Conservation (phyloP, 2,329 filamentous ascomycete genomes). For the Fusarium sp. region DNA sequence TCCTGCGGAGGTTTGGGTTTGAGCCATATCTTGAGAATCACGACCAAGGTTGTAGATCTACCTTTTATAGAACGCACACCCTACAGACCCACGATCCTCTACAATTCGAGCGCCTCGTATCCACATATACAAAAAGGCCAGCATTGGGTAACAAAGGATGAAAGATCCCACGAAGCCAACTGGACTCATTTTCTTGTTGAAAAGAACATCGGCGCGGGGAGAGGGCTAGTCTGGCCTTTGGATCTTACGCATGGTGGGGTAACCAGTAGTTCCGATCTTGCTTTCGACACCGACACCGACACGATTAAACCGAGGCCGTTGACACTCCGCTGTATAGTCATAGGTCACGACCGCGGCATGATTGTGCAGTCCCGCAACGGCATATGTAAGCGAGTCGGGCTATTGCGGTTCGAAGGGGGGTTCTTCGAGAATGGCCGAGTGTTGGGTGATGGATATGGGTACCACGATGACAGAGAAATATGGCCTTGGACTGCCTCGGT, state of each 20-base stretch:
- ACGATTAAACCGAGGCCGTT: no score
- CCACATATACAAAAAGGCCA: not conserved
- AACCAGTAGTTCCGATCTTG: accelerated
- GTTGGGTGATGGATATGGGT: accelerated
- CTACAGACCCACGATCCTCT: not conserved
- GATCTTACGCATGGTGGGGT: not conserved
- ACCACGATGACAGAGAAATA: not conserved
- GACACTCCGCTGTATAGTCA: not conserved
- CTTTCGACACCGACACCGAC: not conserved
- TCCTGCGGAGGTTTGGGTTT: accelerated
- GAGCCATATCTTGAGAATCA: not conserved
- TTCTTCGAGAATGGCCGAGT: not conserved
- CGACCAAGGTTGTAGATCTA: not conserved
- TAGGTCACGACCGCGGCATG: accelerated
- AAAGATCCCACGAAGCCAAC: accelerated
- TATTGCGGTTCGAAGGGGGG: not conserved
- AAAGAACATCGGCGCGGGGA: not conserved
- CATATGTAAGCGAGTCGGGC: not conserved
- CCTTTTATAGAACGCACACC: not conserved
- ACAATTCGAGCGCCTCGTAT: no score
- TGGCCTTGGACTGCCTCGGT: not conserved
- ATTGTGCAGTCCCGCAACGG: not conserved
- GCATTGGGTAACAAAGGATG: not conserved
- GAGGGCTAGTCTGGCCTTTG: not conserved
- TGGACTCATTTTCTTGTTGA: not conserved